Conservation (phyloP, 768 basidiomycete species). For the Kwoniella dendrophila region DNA sequence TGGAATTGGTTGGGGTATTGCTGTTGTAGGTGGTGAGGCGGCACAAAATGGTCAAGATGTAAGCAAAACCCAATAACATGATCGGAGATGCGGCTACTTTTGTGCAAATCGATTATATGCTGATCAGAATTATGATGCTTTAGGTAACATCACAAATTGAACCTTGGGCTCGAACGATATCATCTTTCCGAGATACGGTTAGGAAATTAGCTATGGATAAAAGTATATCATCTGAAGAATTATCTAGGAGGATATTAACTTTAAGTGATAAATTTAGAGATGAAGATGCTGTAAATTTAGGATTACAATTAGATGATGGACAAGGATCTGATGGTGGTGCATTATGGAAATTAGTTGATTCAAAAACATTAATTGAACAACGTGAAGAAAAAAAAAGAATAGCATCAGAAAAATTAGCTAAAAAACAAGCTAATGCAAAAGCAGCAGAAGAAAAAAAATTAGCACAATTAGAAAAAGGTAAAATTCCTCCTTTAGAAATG, state of each 20-base stretch:
- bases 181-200: slow-evolving; percentile 88
- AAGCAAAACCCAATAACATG: neutral
- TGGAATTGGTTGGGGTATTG: slow-evolving; percentile 62
- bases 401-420: slow-evolving; percentile 72
- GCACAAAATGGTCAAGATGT: slow-evolving; percentile 59
- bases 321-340: slow-evolving; percentile 93
- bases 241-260: slow-evolving; percentile 76
- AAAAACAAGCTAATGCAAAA: slow-evolving; percentile 72
- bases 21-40: slow-evolving; percentile 64
- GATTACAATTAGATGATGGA: slow-evolving; percentile 94
- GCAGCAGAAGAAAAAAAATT: slow-evolving; percentile 56
- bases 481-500: slow-evolving; percentile 70
- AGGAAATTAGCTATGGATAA: slow-evolving; percentile 73
- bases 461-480: slow-evolving; percentile 83
- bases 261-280: slow-evolving; percentile 90
- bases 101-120: neutral
- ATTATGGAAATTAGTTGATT: slow-evolving; percentile 85
- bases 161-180: slow-evolving; percentile 62
- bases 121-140: neutral
- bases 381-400: slow-evolving; percentile 85
- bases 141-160: slow-evolving; percentile 8
- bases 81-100: too few species aligned
- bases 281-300: slow-evolving; percentile 84
- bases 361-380: slow-evolving; percentile 75
- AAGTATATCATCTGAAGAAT: slow-evolving; percentile 49